phyloP scores from a whole-genome alignment of 495 filamentous ascomycete genomes.

The Penicillium roqueforti region DNA sequence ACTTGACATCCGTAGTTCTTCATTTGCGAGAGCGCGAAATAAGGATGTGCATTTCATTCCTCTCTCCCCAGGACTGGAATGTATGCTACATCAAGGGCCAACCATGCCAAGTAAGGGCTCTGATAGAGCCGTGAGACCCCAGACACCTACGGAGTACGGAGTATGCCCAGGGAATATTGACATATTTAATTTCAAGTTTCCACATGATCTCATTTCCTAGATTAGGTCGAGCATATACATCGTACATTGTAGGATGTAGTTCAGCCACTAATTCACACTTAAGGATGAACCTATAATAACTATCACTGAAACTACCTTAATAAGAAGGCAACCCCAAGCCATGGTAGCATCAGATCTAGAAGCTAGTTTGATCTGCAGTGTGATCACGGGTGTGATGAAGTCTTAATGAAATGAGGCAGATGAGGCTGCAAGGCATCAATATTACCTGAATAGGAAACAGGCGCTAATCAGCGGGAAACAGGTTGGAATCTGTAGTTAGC shows the following conservation, averaged over 20 bases:
- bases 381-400: background rate
- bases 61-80: background rate
- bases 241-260: background rate
- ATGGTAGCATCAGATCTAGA: background rate
- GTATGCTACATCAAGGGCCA: conserved; percentile 9
- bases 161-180: background rate
- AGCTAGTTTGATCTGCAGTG: background rate
- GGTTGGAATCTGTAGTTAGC: background rate
- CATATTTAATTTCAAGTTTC: background rate
- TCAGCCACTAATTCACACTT: background rate
- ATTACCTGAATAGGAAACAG: background rate
- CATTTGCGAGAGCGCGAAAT: background rate
- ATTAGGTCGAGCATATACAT: background rate
- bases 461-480: background rate
- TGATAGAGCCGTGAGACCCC: background rate
- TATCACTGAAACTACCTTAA: background rate
- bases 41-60: background rate
- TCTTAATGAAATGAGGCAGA: background rate
- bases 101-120: conserved; percentile 14
- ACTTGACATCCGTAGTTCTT: background rate
- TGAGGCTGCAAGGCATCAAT: background rate
- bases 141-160: too few species aligned
- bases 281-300: background rate
- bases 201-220: background rate
- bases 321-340: background rate